These are phyloP conservation scores for Botryotinia calthae DNA, from an alignment of 2,329 filamentous ascomycete species.

Conservation along the genomic window DNA sequence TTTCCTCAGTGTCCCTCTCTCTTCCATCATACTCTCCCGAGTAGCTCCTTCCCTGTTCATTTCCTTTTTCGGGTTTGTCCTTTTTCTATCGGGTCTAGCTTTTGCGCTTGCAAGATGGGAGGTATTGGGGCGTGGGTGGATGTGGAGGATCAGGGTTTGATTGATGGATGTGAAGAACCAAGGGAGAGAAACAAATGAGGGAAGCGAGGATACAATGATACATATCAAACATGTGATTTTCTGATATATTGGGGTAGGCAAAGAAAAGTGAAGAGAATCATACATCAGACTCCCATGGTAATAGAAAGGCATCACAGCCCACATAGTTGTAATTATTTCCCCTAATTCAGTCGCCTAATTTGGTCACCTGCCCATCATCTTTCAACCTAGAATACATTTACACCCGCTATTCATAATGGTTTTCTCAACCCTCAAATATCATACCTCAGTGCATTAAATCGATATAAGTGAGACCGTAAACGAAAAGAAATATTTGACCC, in stretches of 20 bases:
- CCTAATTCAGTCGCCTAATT: background rate
- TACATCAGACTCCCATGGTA: background rate
- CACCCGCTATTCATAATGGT: background rate
- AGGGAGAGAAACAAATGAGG: background rate
- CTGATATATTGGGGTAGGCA: background rate
- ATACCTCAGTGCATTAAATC: background rate
- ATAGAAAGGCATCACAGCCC: no score
- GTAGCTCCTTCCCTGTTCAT: background rate
- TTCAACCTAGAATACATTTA: constrained; percentile 2
- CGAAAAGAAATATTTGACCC: background rate
- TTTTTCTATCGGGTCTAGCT: background rate
- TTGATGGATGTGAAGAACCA: background rate
- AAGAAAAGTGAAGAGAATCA: background rate
- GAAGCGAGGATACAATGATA: background rate
- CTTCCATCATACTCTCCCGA: background rate
- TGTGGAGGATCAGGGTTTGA: background rate
- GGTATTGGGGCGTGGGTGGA: background rate
- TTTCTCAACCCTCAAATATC: background rate
- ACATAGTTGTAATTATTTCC: background rate
- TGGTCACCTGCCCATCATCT: background rate
- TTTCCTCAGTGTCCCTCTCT: background rate
- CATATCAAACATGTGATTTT: background rate
- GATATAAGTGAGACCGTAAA: background rate
- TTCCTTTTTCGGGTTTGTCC: background rate
- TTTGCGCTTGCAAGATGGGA: constrained; percentile 2